These are phyloP conservation scores for Arctium lappa DNA, from an alignment of 129 eudicot species.

Conservation along the genomic window DNA sequence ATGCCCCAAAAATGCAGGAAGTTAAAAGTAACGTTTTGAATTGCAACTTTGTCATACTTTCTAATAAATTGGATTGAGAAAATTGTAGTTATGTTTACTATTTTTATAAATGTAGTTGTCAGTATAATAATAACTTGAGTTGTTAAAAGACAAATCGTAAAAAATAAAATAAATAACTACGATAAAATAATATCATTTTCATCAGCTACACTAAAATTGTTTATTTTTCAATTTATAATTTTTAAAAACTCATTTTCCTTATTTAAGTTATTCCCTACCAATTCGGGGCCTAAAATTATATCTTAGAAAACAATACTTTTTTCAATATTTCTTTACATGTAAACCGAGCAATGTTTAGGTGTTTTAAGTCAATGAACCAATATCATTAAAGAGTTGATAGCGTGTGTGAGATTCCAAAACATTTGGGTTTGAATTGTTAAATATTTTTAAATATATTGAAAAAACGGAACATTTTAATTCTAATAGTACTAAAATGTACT, in stretches of 20 bases:
- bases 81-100: background rate
- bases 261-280: background rate
- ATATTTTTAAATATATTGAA: background rate
- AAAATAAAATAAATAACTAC: background rate
- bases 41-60: constrained; percentile 19
- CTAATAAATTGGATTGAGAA: background rate
- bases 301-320: background rate
- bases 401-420: background rate
- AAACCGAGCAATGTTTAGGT: background rate
- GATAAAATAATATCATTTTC: background rate
- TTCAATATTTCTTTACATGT: background rate
- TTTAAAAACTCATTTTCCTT: too few relatives aligned
- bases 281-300: background rate
- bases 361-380: background rate
- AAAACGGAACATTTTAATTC: background rate
- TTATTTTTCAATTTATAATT: background rate
- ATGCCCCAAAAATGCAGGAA: constrained; percentile 7
- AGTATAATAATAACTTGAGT: too few relatives aligned
- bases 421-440: background rate
- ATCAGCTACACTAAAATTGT: background rate
- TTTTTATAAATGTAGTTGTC: too few relatives aligned
- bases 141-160: background rate
- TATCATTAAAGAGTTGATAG: background rate
- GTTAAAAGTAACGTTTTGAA: constrained; percentile 15
- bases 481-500: background rate